Evolutionary conservation across 1,284 basidiomycete genomes (phyloP), one percentile per base, ranked within the genome.

Genomic region (Chalciporus sp.): DNA sequence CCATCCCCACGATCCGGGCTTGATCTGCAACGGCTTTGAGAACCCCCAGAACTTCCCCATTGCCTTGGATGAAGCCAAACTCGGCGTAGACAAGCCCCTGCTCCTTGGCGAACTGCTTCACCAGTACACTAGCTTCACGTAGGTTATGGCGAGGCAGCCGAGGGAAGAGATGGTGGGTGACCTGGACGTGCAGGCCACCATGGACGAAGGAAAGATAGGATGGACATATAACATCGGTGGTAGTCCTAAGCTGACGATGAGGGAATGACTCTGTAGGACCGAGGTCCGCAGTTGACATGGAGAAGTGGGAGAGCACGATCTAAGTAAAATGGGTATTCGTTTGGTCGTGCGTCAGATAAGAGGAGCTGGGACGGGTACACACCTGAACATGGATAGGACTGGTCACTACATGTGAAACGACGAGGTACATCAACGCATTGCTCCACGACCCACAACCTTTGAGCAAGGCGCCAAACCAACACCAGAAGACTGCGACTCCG

Each of bases 281-380:
- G 23, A 98, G 79, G 68, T 98, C 96, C 10, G 81, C 89, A 1
- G 94, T 95, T 7, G 95, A 95, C 77, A 97, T 95, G 42, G 93
- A 92, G 74, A 97, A 99, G 76, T 99, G 96, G 3, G 95, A 98
- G 20, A 99, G 84, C 1, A 98, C 95, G 63, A 99, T 99, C 93
- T 98, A 68, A 23, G n/a, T 2, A 7, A 41, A 11, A 37, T 29
- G 33, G 35, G n/a, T 9, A 5, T 44, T 50, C 10, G 20, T 41
- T 67, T 42, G 62, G 52, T 16, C 12, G 23, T 4, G 37, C 44
- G 10, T 9, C 12, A 26, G 29, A 28, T 26, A 11, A 14, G n/a
- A 39, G 17, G 5, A 7, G 17, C 28, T 20, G 3, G 17, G 23
- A 28, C 37, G 16, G 11, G 16, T 17, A 61, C 70, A 55, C 63